Evolutionary conservation across 1,139 yeast species (phyloP).

Genomic region (Yamadazyma diospyri): DNA sequence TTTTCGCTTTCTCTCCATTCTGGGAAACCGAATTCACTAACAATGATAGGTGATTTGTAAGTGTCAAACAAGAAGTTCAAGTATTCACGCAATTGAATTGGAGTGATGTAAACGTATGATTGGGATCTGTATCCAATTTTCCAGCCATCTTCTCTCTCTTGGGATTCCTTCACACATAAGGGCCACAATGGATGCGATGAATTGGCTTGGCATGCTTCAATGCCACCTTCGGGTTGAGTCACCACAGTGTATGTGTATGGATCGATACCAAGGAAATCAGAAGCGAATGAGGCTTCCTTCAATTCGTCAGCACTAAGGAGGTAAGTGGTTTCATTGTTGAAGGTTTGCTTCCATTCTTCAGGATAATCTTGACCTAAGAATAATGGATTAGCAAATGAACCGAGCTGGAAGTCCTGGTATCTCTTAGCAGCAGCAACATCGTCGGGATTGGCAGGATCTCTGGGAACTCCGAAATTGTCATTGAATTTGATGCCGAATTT

Average conservation of each 20-base stretch:
- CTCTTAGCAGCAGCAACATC: constrained; percentile 25
- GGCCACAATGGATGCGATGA: constrained; percentile 19
- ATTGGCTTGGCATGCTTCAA: constrained; percentile 17
- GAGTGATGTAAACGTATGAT: constrained; percentile 21
- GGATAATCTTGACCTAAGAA: constrained; percentile 31
- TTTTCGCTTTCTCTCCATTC: constrained; percentile 27
- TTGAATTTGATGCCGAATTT: constrained; percentile 21
- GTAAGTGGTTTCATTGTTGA: constrained; percentile 15
- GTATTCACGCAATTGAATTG: constrained; percentile 17
- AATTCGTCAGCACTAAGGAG: constrained; percentile 25
- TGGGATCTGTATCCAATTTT: constrained; percentile 25
- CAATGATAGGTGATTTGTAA: constrained; percentile 19
- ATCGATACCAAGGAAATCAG: constrained; percentile 35
- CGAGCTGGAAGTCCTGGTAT: constrained; percentile 23
- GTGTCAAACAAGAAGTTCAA: constrained; percentile 20
- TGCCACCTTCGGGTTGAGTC: constrained; percentile 20
- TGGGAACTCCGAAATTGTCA: constrained; percentile 19
- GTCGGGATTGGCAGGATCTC: constrained; percentile 15
- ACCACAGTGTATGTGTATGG: constrained; percentile 27
- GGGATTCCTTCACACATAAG: constrained; percentile 17
- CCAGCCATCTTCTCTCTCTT: constrained; percentile 23
- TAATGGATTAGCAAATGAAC: constrained; percentile 27
- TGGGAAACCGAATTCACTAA: constrained; percentile 34
- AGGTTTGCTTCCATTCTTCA: constrained; percentile 19
- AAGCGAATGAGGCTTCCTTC: constrained; percentile 17